Conservation (phyloP, 306 rosid species). For the Begonia loranthoides region DNA sequence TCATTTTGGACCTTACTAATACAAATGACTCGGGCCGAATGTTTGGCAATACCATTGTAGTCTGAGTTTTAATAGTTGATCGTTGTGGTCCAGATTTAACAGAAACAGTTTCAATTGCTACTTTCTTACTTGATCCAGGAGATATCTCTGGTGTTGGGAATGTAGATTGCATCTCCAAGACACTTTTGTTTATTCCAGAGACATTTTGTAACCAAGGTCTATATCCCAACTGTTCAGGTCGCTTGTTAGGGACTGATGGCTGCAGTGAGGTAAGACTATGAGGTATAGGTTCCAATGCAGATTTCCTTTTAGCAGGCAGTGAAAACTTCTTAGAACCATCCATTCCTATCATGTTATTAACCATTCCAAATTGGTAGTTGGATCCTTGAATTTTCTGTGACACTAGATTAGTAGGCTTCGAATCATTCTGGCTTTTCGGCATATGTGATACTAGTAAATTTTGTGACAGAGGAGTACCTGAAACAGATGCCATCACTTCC, state of each 20-base stretch:
- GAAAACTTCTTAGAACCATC: constrained; percentile 25
- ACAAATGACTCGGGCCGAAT: constrained; percentile 53
- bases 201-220: constrained; percentile 73
- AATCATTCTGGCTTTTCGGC: constrained; percentile 32
- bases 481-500: constrained; percentile 23
- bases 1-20: constrained; percentile 90
- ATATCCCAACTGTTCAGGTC: constrained; percentile 33
- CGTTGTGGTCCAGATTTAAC: constrained; percentile 50
- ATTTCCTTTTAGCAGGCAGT: constrained; percentile 58
- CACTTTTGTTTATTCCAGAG: constrained; percentile 27
- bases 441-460: constrained; percentile 19
- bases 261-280: constrained; percentile 14
- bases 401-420: constrained; percentile 13
- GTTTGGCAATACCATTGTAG: constrained; percentile 30
- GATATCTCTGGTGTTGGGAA: constrained; percentile 20
- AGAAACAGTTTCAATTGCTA: constrained; percentile 37
- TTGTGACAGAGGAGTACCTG: constrained; percentile 25
- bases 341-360: constrained; percentile 19
- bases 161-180: constrained; percentile 26
- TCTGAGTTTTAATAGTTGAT: constrained; percentile 35
- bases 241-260: constrained; percentile 33
- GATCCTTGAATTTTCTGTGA: constrained; percentile 20
- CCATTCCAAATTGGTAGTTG: constrained; percentile 23
- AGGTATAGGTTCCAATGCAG: constrained; percentile 24
- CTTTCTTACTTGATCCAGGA: constrained; percentile 37